A percentile compares a stretch with the other conserved stretches of the same genome.
These are phyloP conservation scores for Phytopythium cucurbitacearum DNA, from an alignment of 352 stramenopile genomes.

Conservation along the genomic window DNA sequence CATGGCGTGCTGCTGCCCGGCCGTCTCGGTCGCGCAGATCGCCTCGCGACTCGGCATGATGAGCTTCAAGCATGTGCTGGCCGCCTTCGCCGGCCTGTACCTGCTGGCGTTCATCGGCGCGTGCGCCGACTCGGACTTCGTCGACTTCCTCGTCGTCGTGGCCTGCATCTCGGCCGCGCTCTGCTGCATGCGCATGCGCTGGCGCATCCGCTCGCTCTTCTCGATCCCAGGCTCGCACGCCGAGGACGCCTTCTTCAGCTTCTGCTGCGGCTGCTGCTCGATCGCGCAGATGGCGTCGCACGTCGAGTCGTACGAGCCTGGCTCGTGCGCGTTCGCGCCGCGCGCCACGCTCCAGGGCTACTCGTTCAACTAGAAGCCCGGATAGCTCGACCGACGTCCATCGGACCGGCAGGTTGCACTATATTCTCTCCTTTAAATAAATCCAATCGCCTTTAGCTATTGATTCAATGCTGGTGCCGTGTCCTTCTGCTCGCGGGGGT, in stretches of 20 bases:
- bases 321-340: slow-evolving; percentile 48
- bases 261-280: slow-evolving; percentile 70
- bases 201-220: slow-evolving; percentile 56
- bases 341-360: slow-evolving; percentile 66
- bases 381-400: not conserved
- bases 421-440: not conserved
- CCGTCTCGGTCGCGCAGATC: slow-evolving; percentile 57
- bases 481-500: too few relatives aligned
- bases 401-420: too few relatives aligned
- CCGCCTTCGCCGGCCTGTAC: slow-evolving; percentile 45
- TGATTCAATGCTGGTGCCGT: too few relatives aligned
- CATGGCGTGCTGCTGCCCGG: slow-evolving; percentile 67
- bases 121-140: slow-evolving; percentile 28
- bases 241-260: slow-evolving; percentile 40
- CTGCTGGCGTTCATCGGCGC: slow-evolving; percentile 36
- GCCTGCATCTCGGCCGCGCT: slow-evolving; percentile 27
- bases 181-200: slow-evolving; percentile 47
- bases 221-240: slow-evolving; percentile 52
- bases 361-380: slow-evolving; percentile 32
- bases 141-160: slow-evolving; percentile 43
- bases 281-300: slow-evolving; percentile 78
- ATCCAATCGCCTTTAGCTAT: not conserved
- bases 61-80: slow-evolving; percentile 52
- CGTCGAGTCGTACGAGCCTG: slow-evolving; percentile 76
- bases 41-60: slow-evolving; percentile 53